Percentiles rank a stretch among this genome's conserved stretches.
phyloP scores from a whole-genome alignment of 805 yeast genomes.

The Candida nonsorbophila region DNA sequence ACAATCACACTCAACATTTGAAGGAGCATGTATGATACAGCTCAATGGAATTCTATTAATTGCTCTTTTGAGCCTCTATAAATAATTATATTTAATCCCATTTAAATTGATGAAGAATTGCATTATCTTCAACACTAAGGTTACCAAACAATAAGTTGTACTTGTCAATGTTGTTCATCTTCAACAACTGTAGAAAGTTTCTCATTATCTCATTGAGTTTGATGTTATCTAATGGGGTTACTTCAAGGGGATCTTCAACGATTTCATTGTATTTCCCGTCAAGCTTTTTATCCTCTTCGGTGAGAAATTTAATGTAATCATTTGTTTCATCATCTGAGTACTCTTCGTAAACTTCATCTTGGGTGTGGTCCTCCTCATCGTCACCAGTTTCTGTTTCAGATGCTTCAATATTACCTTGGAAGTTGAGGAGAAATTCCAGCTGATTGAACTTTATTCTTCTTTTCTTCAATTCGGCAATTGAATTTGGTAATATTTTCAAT shows the following conservation, averaged over 20 bases:
- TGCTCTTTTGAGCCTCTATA: too few species aligned
- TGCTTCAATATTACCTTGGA: conserved; percentile 1
- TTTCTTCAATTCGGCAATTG: conserved; percentile 60
- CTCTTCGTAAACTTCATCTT: conserved; percentile 4
- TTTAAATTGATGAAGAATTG: too few species aligned
- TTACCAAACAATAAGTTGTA: conserved; percentile 42
- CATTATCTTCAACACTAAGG: background rate
- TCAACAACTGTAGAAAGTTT: conserved; percentile 45
- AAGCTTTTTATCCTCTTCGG: conserved; percentile 18
- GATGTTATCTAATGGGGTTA: conserved; percentile 70
- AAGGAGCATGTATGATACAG: too few species aligned
- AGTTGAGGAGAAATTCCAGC: conserved; percentile 18
- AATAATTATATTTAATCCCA: too few species aligned
- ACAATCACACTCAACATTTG: too few species aligned
- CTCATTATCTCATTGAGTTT: conserved; percentile 57
- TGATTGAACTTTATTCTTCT: conserved; percentile 51
- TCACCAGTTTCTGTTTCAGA: background rate
- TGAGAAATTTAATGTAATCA: conserved; percentile 21
- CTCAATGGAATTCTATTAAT: too few species aligned
- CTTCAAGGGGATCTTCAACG: conserved; percentile 68
- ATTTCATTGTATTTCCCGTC: conserved; percentile 61
- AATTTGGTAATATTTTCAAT: conserved; percentile 62
- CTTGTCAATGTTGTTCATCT: conserved; percentile 39
- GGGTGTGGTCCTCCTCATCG: conserved; percentile 2
- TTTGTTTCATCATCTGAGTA: conserved; percentile 11